A percentile compares a stretch with the other conserved stretches of the same genome.
These are phyloP conservation scores for Kwoniella dejecticola DNA, from an alignment of 768 basidiomycete genomes.

Conservation along the genomic window DNA sequence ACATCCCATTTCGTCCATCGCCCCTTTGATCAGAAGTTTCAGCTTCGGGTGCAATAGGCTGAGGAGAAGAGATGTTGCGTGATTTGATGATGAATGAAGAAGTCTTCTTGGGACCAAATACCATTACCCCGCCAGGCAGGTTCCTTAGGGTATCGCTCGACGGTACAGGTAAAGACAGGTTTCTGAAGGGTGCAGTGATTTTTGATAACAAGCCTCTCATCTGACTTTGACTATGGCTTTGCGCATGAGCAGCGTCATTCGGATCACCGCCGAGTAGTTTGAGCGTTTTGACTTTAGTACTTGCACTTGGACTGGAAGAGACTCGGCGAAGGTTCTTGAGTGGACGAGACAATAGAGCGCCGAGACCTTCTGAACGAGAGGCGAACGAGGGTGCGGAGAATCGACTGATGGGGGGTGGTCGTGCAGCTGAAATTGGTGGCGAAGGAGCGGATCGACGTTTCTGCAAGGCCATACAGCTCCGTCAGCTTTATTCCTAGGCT, in stretches of 20 bases:
- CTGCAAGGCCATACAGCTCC: too few relatives aligned
- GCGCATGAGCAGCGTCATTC: neutral
- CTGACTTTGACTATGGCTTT: neutral
- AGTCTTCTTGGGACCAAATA: neutral
- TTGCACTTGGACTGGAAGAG: neutral
- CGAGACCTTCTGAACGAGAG: conserved; percentile 6
- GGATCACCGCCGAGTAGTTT: conserved; percentile 1
- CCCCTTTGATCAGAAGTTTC: neutral
- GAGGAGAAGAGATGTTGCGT: neutral
- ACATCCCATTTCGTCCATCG: neutral
- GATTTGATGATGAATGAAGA: neutral
- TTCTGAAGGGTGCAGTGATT: neutral
- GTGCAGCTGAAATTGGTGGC: neutral
- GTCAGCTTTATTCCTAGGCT: neutral
- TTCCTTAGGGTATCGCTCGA: neutral
- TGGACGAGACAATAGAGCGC: neutral
- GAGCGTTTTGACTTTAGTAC: neutral
- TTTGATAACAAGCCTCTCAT: neutral
- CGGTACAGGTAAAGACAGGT: neutral
- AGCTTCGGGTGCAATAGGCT: neutral
- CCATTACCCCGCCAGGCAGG: neutral
- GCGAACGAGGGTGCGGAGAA: conserved; percentile 14
- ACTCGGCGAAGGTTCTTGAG: neutral
- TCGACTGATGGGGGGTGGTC: conserved; percentile 3
- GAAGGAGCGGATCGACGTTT: conserved; percentile 3